Evolutionary conservation across 2,329 filamentous ascomycete genomes (phyloP), one percentile per base, ranked within the genome.

Genomic region (Corinectria fuckeliana): DNA sequence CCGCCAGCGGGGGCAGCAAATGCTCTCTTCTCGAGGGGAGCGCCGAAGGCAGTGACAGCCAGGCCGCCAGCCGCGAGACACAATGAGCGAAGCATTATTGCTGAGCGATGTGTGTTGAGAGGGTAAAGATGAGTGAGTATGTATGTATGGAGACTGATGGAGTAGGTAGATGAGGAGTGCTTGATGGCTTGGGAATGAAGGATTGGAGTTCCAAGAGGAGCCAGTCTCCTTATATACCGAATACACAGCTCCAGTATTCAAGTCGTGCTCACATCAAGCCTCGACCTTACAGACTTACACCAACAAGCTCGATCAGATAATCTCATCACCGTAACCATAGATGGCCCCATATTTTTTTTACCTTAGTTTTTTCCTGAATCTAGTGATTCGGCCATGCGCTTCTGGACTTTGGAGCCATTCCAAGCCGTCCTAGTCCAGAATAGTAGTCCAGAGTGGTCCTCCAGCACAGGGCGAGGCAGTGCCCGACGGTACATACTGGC

Each of bases 1-100:
- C 67, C 65, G 44, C 68, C 14, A 3, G 21, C 11, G 3, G 51
- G 38, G 3, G 59, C 66, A 4, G 23, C 42, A 9, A 63, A 53
- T 26, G 66, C 67, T 21, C 66, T 60, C 58, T 66, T 67, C 51
- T 59, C 42, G 3, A 45, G 11, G 9, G 42, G 42, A 13, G 25
- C 42, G 8, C 23, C 42, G 21, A 54, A 5, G 18, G 50, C 18
- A 28, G 50, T 54, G 13, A 57, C 41, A 7, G 32, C 53, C 25
- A 62, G 57, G 52, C 36, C 50, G n/a, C 32, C 32, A 36, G 50
- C 47, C 21, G 54, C 14, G 16, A 62, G 56, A 21, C 18, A 26
- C 14, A 62, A 23, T 48, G 60, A 54, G n/a, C 21, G 52, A 32
- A 26, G 48, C 58, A 61, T 58, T 14, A 13, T 25, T 48, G 20